Evolutionary conservation across 306 rosid species (phyloP).

Genomic region (barrel medic (Medicago truncatula)): MtrunA17r5.0-ANR NC_053045.1:4866501-4867000

Average conservation of each 20-base stretch:
- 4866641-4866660: too few relatives aligned
- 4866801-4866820: constrained; percentile 2
- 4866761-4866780: constrained; percentile 63
- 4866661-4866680: not conserved
- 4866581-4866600: too few relatives aligned
- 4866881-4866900: constrained; percentile 76
- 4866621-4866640: too few relatives aligned
- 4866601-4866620: too few relatives aligned
- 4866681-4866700: constrained; percentile 37
- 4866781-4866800: constrained; percentile 22
- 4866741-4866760: constrained; percentile 65
- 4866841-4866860: constrained; percentile 48
- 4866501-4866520: too few relatives aligned
- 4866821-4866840: not conserved
- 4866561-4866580: too few relatives aligned
- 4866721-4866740: constrained; percentile 67
- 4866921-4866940: constrained; percentile 72
- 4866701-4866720: constrained; percentile 57
- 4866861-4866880: constrained; percentile 84
- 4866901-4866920: constrained; percentile 68
- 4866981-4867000: not conserved
- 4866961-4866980: not conserved
- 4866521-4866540: too few relatives aligned
- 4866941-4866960: constrained; percentile 12
- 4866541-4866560: too few relatives aligned